Evolutionary conservation across 2,329 filamentous ascomycete genomes (phyloP).

Genomic region (Pleomassaria siparia): DNA sequence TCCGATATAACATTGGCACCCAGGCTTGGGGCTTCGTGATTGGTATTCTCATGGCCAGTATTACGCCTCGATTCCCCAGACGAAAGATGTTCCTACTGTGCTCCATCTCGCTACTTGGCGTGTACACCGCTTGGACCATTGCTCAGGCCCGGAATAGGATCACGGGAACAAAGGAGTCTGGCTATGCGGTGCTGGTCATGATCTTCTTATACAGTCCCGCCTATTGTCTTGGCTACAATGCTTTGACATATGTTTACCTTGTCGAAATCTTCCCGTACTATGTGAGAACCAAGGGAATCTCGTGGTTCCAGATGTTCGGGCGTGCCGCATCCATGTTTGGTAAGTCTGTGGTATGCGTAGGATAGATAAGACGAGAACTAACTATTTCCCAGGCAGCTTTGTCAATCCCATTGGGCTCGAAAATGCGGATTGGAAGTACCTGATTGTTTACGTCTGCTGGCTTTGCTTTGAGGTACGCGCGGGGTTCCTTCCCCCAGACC

Average conservation of each 20-base stretch:
- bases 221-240: constrained; percentile 61
- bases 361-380: background rate
- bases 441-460: constrained; percentile 58
- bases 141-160: constrained; percentile 56
- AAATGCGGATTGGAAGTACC: constrained; percentile 62
- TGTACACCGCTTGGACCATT: constrained; percentile 43
- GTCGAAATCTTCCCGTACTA: constrained; percentile 54
- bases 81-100: constrained; percentile 58
- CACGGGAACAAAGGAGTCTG: constrained; percentile 28
- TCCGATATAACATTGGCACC: constrained; percentile 56
- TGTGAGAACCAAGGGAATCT: constrained; percentile 52
- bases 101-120: constrained; percentile 34
- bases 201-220: constrained; percentile 56
- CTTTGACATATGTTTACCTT: constrained; percentile 58
- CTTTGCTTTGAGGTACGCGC: constrained; percentile 25
- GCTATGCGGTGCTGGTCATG: constrained; percentile 52
- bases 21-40: constrained; percentile 62
- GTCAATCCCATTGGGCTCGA: constrained; percentile 66
- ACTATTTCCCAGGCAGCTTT: constrained; percentile 47
- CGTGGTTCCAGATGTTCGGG: constrained; percentile 63
- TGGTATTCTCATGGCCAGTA: constrained; percentile 56
- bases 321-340: constrained; percentile 62
- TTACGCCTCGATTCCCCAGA: constrained; percentile 58
- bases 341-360: constrained; percentile 47
- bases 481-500: background rate